A percentile compares a stretch with the other conserved stretches of the same genome.
These are phyloP conservation scores for Colletotrichum acutatum DNA, from an alignment of 2,329 filamentous ascomycete genomes.

Conservation along the genomic window DNA sequence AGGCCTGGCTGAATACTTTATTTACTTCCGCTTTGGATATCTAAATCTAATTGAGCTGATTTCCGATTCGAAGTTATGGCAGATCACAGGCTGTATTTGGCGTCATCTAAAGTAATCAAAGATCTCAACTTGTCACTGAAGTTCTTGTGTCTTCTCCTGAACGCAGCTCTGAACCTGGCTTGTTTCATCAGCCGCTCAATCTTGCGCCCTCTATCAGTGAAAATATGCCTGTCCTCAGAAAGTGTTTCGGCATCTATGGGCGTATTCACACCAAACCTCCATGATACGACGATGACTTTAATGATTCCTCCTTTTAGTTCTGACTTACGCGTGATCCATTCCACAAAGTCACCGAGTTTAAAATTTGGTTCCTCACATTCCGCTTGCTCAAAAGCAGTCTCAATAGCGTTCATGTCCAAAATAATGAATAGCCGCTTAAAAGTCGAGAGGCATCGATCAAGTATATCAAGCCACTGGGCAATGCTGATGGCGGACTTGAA, in stretches of 20 bases:
- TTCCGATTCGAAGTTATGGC: no score
- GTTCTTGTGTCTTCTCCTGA: neutral
- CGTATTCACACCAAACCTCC: neutral
- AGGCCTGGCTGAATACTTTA: no score
- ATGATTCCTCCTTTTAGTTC: neutral
- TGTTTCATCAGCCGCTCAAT: conserved; percentile 5
- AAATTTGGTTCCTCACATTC: neutral
- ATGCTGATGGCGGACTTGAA: neutral
- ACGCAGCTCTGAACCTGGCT: neutral
- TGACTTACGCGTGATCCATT: neutral
- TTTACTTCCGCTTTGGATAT: no score
- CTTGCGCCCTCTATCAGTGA: neutral
- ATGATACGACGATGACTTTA: neutral
- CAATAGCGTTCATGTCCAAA: neutral
- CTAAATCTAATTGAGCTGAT: no score
- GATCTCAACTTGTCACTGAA: neutral
- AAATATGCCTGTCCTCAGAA: neutral
- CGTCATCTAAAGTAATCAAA: neutral
- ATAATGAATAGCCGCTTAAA: neutral
- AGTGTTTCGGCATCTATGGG: neutral
- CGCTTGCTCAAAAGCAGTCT: neutral
- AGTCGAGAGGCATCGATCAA: neutral
- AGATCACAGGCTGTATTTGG: neutral
- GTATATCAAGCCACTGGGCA: neutral
- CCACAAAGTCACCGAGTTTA: neutral